Evolutionary conservation across 2,329 filamentous ascomycete species (phyloP), one percentile per base, ranked within the genome.

Genomic region (Elsinoe ampelina): DNA sequence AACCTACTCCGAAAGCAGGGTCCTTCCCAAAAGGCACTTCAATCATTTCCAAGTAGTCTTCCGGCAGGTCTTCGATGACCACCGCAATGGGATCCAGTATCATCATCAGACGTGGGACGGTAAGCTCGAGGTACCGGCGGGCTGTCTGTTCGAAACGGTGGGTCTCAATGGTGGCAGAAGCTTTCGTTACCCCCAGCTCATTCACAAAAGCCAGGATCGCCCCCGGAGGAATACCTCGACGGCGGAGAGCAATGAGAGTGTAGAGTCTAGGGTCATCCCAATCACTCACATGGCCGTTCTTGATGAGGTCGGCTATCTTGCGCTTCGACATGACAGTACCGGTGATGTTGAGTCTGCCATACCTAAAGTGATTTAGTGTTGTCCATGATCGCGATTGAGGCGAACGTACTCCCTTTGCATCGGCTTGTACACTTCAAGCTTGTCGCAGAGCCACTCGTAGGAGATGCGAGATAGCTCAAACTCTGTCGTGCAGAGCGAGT

Each of bases 231-330:
- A 96, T 81, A 67, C 92, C 92, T 58, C 91, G 82, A 52, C 92
- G 82, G 55, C 88, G 85, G 50, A 96, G 81, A 1, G 82, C 89
- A 59, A 92, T 89, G 15, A 96, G 76, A 1, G 91, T 95, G 73
- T 89, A 95, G 3, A 97, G 77, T 34, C 92, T 81, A 8, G 92
- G 92, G 65, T 96, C 92, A 64, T 96, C 88, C 89, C 91, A 96
- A 56, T 82, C 88, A 36, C 87, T 82, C 6, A 97, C 91, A 1
- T 69, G 73, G 10, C 69, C 78, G n/a, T 82, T 82, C 52, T 86
- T 81, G 1, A 96, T 89, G 5, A 96, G 75, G 71, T 87, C 85
- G 60, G 84, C 80, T 60, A 96, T 86, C 66, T 87, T 85, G 57
- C 92, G 81, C 75, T 97, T 96, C 35, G 86, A 91, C 60, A 95